Evolutionary conservation across 768 basidiomycete species (phyloP).

Genomic region (Lentinula lateritia): DNA sequence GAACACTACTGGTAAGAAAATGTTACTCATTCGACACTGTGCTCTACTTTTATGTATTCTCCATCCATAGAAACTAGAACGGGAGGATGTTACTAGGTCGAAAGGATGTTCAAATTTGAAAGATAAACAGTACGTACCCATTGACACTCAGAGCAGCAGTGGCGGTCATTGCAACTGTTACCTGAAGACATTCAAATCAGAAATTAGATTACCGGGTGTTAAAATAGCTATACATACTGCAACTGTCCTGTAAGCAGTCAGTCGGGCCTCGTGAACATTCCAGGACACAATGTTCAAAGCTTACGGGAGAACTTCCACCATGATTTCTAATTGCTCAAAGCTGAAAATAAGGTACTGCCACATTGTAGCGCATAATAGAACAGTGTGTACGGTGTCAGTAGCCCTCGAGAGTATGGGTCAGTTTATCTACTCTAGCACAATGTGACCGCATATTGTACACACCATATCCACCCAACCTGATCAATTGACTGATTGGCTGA

Average conservation of each 20-base stretch:
- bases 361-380: constrained; percentile 5
- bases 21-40: not conserved
- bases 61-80: not conserved
- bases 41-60: not conserved
- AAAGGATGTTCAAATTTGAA: not conserved
- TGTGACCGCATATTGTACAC: not conserved
- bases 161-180: constrained; percentile 6
- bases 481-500: not conserved
- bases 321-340: not conserved
- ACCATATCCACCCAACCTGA: constrained; percentile 1
- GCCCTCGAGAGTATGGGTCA: not conserved
- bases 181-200: not conserved
- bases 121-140: not conserved
- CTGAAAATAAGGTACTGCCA: constrained; percentile 5
- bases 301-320: not conserved
- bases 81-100: not conserved
- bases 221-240: not conserved
- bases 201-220: too few relatives aligned
- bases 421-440: not conserved
- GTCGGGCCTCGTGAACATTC: not conserved
- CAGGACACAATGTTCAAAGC: not conserved
- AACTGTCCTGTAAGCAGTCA: not conserved
- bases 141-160: constrained; percentile 12
- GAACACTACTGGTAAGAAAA: not conserved
- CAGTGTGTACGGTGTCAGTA: constrained; percentile 8